These are phyloP conservation scores for Talaromyces trachyspermus DNA, from an alignment of 495 filamentous ascomycete genomes.

Conservation along the genomic window DNA sequence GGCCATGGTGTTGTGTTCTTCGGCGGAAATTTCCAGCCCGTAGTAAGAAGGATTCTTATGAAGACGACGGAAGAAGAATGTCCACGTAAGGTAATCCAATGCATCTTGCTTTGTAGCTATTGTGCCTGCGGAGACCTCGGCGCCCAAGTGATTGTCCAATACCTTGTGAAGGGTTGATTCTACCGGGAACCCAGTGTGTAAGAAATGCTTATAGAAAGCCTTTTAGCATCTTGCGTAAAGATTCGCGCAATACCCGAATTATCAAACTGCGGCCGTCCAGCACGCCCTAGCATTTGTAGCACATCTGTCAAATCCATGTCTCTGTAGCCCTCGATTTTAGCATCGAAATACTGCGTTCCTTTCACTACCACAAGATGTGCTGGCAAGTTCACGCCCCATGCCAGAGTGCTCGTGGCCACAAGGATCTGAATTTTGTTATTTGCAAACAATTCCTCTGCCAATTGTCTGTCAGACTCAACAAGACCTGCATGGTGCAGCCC, in stretches of 20 bases:
- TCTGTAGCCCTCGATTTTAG: conserved; percentile 93
- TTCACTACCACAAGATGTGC: conserved; percentile 97
- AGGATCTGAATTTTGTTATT: conserved; percentile 98
- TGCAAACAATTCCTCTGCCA: conserved; percentile 89
- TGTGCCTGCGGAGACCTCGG: conserved; percentile 89
- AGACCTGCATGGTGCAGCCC: conserved; percentile 95
- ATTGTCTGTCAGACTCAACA: conserved; percentile 84
- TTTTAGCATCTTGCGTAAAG: conserved; percentile 98
- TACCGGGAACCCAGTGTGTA: conserved; percentile 96
- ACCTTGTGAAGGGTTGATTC: conserved; percentile 95
- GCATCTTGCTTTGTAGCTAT: conserved; percentile 93
- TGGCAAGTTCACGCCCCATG: conserved; percentile 97
- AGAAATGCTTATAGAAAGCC: conserved; percentile 99
- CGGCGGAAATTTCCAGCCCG: conserved; percentile 85
- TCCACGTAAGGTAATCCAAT: conserved; percentile 97
- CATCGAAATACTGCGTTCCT: conserved; percentile 96
- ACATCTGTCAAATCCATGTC: conserved; percentile 99
- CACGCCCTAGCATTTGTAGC: conserved; percentile 94
- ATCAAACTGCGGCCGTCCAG: conserved; percentile 94
- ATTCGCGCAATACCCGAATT: conserved; percentile 91
- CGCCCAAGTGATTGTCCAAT: conserved; percentile 92
- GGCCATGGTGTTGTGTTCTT: conserved; percentile 84
- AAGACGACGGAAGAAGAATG: conserved; percentile 94
- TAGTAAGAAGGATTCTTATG: conserved; percentile 99
- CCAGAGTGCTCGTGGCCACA: conserved; percentile 91